Conservation (phyloP, 495 filamentous ascomycete genomes). For the Annulohypoxylon bovei region DNA sequence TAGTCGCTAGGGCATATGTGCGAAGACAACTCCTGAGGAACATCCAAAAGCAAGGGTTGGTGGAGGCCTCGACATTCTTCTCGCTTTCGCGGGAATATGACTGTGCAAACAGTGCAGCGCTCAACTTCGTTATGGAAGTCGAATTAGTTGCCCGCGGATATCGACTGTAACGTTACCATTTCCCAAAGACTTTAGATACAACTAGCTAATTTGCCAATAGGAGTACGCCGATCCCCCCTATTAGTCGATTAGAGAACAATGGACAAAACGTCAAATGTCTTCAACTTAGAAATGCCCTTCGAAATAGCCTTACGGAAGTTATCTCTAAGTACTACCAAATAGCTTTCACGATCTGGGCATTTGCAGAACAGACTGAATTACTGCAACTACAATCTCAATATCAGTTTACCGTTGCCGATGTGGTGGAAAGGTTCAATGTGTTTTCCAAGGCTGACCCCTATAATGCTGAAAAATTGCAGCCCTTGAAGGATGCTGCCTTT, state of each 20-base stretch:
- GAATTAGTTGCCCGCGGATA: conserved; percentile 96
- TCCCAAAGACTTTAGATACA: not conserved
- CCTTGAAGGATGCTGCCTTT: conserved; percentile 79
- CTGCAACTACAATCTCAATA: conserved; percentile 47
- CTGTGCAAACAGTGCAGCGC: conserved; percentile 76
- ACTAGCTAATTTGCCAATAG: conserved; percentile 61
- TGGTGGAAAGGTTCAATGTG: conserved; percentile 53
- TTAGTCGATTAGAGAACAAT: conserved; percentile 81
- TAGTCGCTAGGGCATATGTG: conserved; percentile 74
- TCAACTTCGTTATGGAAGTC: conserved; percentile 93
- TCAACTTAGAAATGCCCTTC: conserved; percentile 78
- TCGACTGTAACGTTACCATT: conserved; percentile 71
- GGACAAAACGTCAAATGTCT: conserved; percentile 81
- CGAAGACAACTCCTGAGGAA: conserved; percentile 87
- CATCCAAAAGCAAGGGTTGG: conserved; percentile 78
- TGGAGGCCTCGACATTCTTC: conserved; percentile 77
- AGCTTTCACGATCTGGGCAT: conserved; percentile 70
- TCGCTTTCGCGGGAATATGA: conserved; percentile 84
- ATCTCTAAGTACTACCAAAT: conserved; percentile 76
- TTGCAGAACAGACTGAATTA: conserved; percentile 76
- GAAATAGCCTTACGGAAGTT: conserved; percentile 71
- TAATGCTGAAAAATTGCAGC: conserved; percentile 79
- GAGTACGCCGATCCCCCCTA: conserved; percentile 85
- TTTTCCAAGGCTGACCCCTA: conserved; percentile 71
- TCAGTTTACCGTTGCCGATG: conserved; percentile 79